Percentiles rank a stretch among this genome's conserved stretches.
Conservation (phyloP, 371 early-diverging fungal species). For the Actinomucor elegans region DNA sequence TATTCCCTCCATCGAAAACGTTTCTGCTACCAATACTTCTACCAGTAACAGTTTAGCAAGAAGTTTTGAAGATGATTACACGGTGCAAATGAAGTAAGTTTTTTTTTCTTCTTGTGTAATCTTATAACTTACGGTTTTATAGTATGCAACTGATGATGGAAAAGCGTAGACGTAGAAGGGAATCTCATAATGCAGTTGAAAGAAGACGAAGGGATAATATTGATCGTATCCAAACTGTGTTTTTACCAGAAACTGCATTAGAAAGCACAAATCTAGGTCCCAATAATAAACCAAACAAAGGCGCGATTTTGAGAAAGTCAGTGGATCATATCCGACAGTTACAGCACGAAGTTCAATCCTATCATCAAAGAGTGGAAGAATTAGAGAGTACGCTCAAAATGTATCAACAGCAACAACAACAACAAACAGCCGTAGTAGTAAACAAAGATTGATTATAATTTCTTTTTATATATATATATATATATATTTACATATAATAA, state of each 20-base stretch:
- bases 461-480: not conserved
- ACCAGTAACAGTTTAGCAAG: conserved; percentile 11
- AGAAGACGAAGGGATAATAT: conserved; percentile 94
- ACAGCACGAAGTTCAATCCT: conserved; percentile 58
- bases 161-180: conserved; percentile 87
- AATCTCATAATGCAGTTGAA: conserved; percentile 97
- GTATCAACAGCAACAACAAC: conserved; percentile 9
- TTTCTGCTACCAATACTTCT: not conserved
- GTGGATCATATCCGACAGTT: conserved; percentile 89
- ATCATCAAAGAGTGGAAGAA: conserved; percentile 65
- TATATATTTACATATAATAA: no score
- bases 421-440: no score
- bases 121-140: no score
- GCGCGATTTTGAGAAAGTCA: conserved; percentile 78
- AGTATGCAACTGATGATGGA: conserved; percentile 62
- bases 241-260: conserved; percentile 74
- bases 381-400: conserved; percentile 52
- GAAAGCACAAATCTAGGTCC: conserved; percentile 63
- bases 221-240: conserved; percentile 92
- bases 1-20: not conserved
- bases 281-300: conserved; percentile 84
- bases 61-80: conserved; percentile 46
- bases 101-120: no score
- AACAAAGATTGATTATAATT: no score
- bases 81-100: conserved; percentile 42